These are phyloP conservation scores for Yamadazyma olivae DNA, from an alignment of 805 yeast genomes.

Conservation along the genomic window DNA sequence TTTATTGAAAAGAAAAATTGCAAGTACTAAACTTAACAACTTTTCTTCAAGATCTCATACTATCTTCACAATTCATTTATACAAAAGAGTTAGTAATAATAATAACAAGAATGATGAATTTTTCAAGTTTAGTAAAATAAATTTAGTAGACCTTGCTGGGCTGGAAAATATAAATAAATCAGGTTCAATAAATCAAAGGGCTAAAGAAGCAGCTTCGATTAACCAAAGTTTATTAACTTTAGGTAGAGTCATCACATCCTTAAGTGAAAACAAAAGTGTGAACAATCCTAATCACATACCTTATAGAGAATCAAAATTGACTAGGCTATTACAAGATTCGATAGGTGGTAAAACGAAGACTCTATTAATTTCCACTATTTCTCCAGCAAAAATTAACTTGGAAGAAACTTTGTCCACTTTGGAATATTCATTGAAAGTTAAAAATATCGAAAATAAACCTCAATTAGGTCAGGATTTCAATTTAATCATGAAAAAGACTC, in stretches of 20 bases:
- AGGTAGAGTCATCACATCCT: constrained; percentile 79
- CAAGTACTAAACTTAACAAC: constrained; percentile 72
- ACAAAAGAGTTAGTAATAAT: constrained; percentile 29
- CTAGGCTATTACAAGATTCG: constrained; percentile 73
- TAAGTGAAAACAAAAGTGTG: constrained; percentile 22
- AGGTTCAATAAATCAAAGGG: constrained; percentile 83
- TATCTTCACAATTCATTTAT: constrained; percentile 62
- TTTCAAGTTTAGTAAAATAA: constrained; percentile 53
- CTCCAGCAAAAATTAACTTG: constrained; percentile 73
- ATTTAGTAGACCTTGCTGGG: constrained; percentile 92
- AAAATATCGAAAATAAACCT: constrained; percentile 66
- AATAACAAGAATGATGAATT: constrained; percentile 5
- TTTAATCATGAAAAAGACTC: constrained; percentile 47
- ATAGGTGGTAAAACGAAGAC: constrained; percentile 89
- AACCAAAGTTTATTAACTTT: constrained; percentile 84
- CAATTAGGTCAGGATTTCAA: constrained; percentile 44
- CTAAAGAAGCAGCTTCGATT: constrained; percentile 91
- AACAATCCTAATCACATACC: constrained; percentile 58
- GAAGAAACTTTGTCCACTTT: constrained; percentile 85
- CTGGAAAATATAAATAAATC: constrained; percentile 85
- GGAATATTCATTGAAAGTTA: constrained; percentile 86
- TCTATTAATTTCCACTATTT: constrained; percentile 80
- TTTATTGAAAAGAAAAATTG: constrained; percentile 57
- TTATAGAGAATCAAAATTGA: constrained; percentile 77
- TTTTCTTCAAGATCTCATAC: constrained; percentile 76